Evolutionary conservation across 164 flowering plant genomes (phyloP).

Genomic region (Echeveria elegans): DNA sequence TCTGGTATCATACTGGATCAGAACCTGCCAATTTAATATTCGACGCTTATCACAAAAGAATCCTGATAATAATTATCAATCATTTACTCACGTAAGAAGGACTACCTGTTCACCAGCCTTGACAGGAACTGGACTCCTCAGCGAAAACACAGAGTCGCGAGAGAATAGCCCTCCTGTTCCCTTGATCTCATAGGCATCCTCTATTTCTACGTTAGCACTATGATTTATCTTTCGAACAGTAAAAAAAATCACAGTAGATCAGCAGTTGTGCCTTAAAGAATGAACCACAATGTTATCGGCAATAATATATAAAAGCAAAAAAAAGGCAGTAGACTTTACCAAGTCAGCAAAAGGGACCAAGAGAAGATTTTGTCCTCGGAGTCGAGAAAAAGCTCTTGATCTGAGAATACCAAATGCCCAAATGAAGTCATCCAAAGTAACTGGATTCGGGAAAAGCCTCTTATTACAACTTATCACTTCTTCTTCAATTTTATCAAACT

Average conservation of each 20-base stretch:
- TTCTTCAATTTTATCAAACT: slow-evolving; percentile 53
- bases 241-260: neutral
- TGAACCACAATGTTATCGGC: neutral
- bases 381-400: slow-evolving; percentile 86
- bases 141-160: slow-evolving; percentile 64
- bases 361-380: slow-evolving; percentile 80
- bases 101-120: slow-evolving; percentile 91
- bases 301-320: neutral
- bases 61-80: neutral
- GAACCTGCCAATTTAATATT: slow-evolving; percentile 38
- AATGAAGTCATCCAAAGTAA: slow-evolving; percentile 67
- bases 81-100: neutral
- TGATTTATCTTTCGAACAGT: slow-evolving; percentile 60
- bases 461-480: slow-evolving; percentile 57
- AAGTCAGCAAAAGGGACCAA: slow-evolving; percentile 80
- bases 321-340: slow-evolving; percentile 28
- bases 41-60: neutral
- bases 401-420: slow-evolving; percentile 96
- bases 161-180: slow-evolving; percentile 82
- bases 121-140: slow-evolving; percentile 58
- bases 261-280: neutral
- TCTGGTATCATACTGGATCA: slow-evolving; percentile 73
- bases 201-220: slow-evolving; percentile 47
- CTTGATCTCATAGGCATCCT: slow-evolving; percentile 80
- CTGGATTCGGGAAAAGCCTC: slow-evolving; percentile 55